phyloP scores from a whole-genome alignment of 116 monocot species.

The Iris pallida region DNA sequence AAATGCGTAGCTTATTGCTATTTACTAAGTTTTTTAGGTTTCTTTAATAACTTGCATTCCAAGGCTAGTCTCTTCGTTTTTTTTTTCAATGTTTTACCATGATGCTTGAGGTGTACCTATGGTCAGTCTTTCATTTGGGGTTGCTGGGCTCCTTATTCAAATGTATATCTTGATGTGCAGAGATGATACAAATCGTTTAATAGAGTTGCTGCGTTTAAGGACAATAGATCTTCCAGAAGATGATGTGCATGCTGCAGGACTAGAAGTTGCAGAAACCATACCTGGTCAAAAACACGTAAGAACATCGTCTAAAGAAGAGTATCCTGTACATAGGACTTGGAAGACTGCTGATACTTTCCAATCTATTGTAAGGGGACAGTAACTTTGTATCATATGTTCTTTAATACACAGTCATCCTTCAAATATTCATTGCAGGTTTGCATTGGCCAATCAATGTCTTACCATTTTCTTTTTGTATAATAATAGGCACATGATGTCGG shows the following conservation, averaged over 20 bases:
- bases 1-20: no score
- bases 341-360: not conserved
- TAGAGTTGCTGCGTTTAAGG: conserved; percentile 24
- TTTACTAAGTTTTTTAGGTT: no score
- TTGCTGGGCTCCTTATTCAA: not conserved
- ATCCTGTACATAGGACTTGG: not conserved
- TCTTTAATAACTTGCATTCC: no score
- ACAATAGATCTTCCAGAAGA: conserved; percentile 20
- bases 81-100: no score
- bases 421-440: not conserved
- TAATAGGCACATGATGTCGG: conserved; percentile 12
- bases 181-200: conserved; percentile 18
- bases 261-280: not conserved
- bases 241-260: not conserved
- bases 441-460: not conserved
- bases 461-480: not conserved
- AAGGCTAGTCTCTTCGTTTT: no score
- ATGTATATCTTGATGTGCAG: conserved; percentile 11
- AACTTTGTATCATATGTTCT: not conserved
- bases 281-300: not conserved
- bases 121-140: no score
- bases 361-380: conserved; percentile 4
- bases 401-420: not conserved
- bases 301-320: conserved; percentile 4
- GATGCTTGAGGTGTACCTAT: no score